phyloP scores from a whole-genome alignment of 1,139 yeast species.

The Groenewaldozyma auringiensis region DNA sequence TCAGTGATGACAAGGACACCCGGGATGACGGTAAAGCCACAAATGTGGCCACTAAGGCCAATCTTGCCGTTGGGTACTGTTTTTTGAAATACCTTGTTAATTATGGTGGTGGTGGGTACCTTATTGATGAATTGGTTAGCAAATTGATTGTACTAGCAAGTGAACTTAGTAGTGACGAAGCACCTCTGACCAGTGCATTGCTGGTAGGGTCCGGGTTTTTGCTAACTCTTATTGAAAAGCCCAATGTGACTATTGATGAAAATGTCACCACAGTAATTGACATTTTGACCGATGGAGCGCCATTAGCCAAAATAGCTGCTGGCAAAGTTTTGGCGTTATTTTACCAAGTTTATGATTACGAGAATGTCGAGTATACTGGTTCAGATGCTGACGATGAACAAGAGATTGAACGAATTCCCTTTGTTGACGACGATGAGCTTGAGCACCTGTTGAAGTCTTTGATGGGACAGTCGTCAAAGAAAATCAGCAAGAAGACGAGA shows the following conservation, averaged over 20 bases:
- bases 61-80: conserved; percentile 24
- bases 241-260: conserved; percentile 26
- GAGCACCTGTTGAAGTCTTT: conserved; percentile 40
- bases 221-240: conserved; percentile 18
- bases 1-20: conserved; percentile 8
- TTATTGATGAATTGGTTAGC: conserved; percentile 25
- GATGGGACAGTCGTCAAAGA: conserved; percentile 47
- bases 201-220: conserved; percentile 30
- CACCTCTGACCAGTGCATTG: conserved; percentile 26
- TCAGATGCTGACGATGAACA: conserved; percentile 33
- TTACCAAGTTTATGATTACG: conserved; percentile 50
- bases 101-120: conserved; percentile 32
- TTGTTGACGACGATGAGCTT: conserved; percentile 50
- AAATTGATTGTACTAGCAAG: conserved; percentile 27
- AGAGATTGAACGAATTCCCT: conserved; percentile 44
- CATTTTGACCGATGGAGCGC: conserved; percentile 20
- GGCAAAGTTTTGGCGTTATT: conserved; percentile 55
- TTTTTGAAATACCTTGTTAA: conserved; percentile 27
- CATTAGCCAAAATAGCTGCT: conserved; percentile 38
- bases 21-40: conserved; percentile 13
- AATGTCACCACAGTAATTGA: conserved; percentile 24
- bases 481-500: conserved; percentile 54
- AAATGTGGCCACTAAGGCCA: conserved; percentile 18
- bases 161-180: conserved; percentile 20
- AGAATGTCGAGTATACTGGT: conserved; percentile 25